A percentile compares a stretch with the other conserved stretches of the same genome.
Evolutionary conservation across 108 stramenopile genomes (phyloP).

Genomic region (Cyclostephanos invisitatus): DNA sequence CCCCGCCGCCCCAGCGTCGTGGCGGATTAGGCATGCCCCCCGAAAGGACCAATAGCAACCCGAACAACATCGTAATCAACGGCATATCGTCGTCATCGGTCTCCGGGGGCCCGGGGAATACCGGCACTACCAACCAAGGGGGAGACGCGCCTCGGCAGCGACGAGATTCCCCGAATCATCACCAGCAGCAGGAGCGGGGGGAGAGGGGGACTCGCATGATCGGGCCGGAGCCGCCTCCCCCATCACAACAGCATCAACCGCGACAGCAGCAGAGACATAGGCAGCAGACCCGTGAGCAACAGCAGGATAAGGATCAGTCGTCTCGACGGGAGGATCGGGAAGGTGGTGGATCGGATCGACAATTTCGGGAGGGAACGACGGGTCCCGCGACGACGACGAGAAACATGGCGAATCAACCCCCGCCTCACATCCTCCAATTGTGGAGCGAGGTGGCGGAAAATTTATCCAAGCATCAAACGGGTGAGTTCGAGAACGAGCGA

Average conservation of each 20-base stretch:
- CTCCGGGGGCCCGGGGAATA: not conserved
- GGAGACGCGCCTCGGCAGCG: not conserved
- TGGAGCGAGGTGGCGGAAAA: slow-evolving; percentile 77
- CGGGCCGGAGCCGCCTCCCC: not conserved
- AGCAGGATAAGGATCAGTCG: not conserved
- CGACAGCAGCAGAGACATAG: not conserved
- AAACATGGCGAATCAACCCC: slow-evolving; percentile 6
- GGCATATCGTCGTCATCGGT: not conserved
- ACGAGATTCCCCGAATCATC: not conserved
- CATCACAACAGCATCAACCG: not conserved
- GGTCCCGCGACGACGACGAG: not conserved
- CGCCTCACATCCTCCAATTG: slow-evolving; percentile 37
- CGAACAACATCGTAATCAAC: not conserved
- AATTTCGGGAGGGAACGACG: not conserved
- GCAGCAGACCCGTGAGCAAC: not conserved
- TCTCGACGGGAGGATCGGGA: not conserved
- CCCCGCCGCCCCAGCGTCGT: too few species aligned
- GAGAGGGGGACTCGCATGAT: not conserved
- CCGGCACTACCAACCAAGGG: not conserved
- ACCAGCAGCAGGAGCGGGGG: not conserved
- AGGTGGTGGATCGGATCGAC: not conserved
- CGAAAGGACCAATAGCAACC: not conserved
- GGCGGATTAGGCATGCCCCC: too few species aligned
- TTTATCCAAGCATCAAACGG: slow-evolving; percentile 70
- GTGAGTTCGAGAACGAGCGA: slow-evolving; percentile 42